Percentiles rank a stretch among this genome's conserved stretches.
Conservation (phyloP, 129 eudicot genomes). For the Flaveria trinervia region DNA sequence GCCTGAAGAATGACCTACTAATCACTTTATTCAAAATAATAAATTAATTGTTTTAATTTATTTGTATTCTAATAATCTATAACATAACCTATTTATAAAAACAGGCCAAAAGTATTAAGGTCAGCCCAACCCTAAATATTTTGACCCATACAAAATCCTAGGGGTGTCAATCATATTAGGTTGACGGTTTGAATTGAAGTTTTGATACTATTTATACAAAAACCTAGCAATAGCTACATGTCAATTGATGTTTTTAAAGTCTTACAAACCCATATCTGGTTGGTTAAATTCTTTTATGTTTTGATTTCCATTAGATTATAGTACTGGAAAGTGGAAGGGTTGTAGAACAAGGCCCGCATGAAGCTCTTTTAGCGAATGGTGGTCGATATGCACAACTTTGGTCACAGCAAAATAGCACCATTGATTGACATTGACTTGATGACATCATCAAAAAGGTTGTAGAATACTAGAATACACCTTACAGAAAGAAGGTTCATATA, state of each 20-base stretch:
- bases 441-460: constrained; percentile 26
- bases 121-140: background rate
- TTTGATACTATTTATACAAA: no score
- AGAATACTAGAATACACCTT: background rate
- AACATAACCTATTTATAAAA: background rate
- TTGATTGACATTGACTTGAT: constrained; percentile 48
- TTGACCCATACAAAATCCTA: background rate
- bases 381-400: constrained; percentile 97
- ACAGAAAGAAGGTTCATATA: constrained; percentile 19
- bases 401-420: constrained; percentile 82
- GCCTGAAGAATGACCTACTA: background rate
- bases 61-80: background rate
- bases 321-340: constrained; percentile 88
- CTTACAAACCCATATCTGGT: background rate
- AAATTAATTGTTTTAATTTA: background rate
- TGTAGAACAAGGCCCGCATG: constrained; percentile 98
- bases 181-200: background rate
- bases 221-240: no score
- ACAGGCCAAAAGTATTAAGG: background rate
- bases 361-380: constrained; percentile 58
- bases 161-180: background rate
- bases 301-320: constrained; percentile 55
- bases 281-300: background rate
- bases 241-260: background rate
- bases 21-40: background rate